Evolutionary conservation across 306 rosid genomes (phyloP), one percentile per base, ranked within the genome.

Genomic region (Lupinus albus): DNA sequence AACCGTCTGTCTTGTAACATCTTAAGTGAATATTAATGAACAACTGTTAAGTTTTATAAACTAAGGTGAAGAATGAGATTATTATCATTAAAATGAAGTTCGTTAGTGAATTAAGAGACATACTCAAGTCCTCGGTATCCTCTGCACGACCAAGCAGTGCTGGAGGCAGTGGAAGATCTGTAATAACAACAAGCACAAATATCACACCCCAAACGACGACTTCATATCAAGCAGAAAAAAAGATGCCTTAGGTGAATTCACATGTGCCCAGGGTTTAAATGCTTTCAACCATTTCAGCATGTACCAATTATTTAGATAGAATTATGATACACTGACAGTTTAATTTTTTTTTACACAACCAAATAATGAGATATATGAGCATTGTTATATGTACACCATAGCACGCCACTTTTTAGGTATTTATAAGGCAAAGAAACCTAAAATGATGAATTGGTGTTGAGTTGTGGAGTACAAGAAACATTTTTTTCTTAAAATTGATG

Each of bases 161-260:
- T 25, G 87, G 91, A 3, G 95, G 92, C 3, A 91, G 75, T 8
- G 85, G 90, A 81, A 88, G 95, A 79, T 91, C 95, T 91, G 87
- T 57, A 61, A 71, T 50, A 57, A 38, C 13, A 41, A 66, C 41
- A 54, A 13, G 35, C 58, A 61, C 61, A 53, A 30, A 74, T 49
- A 41, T 38, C 53, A 50, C 59, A 20, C 3, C 10, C 25, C 53
- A 50, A 45, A 20, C 4, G 10, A 2, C 3, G 6, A 56, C 11
- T 7, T 36, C 42, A 36, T 7, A 57, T 14, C 33, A 73, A 65
- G 55, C 33, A 53, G n/a, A 61, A 46, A 68, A 42, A 0, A 8
- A 7, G 10, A 38, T 38, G 11, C 10, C 11, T 38, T 8, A 2
- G 44, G 44, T 10, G 12, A 38, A 38, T 38, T 38, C 11, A 7